These are phyloP conservation scores for Epichloe sylvatica DNA, from an alignment of 2,329 filamentous ascomycete species.

Conservation along the genomic window DNA sequence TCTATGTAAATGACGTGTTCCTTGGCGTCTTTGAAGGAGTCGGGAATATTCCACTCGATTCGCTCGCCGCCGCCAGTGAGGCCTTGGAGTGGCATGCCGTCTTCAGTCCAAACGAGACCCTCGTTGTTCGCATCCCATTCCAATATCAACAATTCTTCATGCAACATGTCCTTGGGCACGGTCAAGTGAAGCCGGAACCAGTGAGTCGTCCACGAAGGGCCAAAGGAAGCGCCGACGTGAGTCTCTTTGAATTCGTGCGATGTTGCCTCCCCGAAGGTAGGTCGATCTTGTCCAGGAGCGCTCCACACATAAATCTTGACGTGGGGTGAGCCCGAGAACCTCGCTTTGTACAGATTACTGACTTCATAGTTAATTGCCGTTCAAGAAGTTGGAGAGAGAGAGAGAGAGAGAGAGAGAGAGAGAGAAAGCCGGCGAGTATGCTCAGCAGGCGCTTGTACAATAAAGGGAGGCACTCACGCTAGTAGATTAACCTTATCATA, in stretches of 20 bases:
- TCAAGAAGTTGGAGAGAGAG: not conserved
- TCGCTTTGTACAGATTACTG: conserved; percentile 26
- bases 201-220: conserved; percentile 93
- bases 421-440: not conserved
- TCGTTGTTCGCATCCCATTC: conserved; percentile 95
- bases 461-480: conserved; percentile 35
- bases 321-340: conserved; percentile 51
- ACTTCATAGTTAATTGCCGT: not conserved
- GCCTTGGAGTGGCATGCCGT: conserved; percentile 83
- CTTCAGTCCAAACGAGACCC: conserved; percentile 82
- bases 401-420: not conserved
- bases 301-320: conserved; percentile 80
- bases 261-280: conserved; percentile 74
- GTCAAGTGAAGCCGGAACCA: conserved; percentile 84
- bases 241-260: conserved; percentile 61
- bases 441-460: not conserved
- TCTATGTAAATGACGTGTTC: conserved; percentile 88
- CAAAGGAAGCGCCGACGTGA: conserved; percentile 64
- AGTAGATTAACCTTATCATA: conserved; percentile 63
- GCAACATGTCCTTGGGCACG: conserved; percentile 55
- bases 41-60: conserved; percentile 79
- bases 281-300: conserved; percentile 63
- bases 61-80: conserved; percentile 82
- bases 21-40: conserved; percentile 68
- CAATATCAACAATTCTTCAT: conserved; percentile 78